These are phyloP conservation scores for Skeletonema tropicum DNA, from an alignment of 108 stramenopile species.

Conservation along the genomic window DNA sequence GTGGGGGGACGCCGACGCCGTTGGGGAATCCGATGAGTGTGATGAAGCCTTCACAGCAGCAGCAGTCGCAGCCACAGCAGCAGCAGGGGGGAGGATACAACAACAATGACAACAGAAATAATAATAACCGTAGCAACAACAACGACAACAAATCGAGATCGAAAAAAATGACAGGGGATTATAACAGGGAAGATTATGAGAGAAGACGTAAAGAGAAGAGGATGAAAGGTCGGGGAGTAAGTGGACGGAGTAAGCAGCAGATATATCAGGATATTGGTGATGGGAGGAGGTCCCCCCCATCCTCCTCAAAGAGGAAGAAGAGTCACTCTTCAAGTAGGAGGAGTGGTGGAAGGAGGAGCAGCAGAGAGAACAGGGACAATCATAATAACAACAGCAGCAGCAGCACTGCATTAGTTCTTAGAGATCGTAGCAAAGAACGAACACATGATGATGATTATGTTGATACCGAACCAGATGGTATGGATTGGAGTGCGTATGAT, in stretches of 20 bases:
- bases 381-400: no score
- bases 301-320: not conserved
- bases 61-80: not conserved
- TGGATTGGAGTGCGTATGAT: constrained; percentile 50
- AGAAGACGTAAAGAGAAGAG: constrained; percentile 45
- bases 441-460: constrained; percentile 44
- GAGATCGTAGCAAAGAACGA: not conserved
- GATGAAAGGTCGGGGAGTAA: constrained; percentile 39
- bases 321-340: not conserved
- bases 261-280: constrained; percentile 32
- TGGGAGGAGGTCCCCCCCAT: not conserved
- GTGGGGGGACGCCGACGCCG: constrained; percentile 27
- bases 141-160: constrained; percentile 16
- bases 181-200: constrained; percentile 43
- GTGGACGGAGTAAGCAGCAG: constrained; percentile 46
- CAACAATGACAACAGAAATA: no score
- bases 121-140: no score
- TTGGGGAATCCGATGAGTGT: constrained; percentile 4
- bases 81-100: not conserved
- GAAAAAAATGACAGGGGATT: constrained; percentile 33
- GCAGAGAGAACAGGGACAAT: no score
- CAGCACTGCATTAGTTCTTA: no score
- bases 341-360: no score
- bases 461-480: constrained; percentile 50
- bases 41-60: not conserved